A percentile compares a stretch with the other conserved stretches of the same genome.
phyloP scores from a whole-genome alignment of 148 eudicot species.

The Amaranthus palmeri region DNA sequence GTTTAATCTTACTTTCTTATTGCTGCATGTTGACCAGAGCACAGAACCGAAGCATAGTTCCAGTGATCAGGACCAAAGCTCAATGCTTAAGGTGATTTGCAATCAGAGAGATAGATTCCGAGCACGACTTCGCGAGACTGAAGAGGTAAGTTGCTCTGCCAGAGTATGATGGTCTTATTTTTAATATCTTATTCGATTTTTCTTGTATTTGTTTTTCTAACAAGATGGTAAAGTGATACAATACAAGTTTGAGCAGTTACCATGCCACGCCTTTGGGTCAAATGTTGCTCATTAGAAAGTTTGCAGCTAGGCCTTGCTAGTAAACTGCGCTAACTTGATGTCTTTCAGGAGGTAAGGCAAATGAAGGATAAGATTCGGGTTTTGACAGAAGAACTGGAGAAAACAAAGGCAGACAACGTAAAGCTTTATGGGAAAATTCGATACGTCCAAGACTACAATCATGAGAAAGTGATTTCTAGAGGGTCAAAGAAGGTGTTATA shows the following conservation, averaged over 20 bases:
- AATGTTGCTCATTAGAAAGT: background rate
- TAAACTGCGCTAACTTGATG: background rate
- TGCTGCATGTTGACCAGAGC: constrained; percentile 41
- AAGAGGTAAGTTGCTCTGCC: constrained; percentile 55
- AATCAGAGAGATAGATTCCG: constrained; percentile 96
- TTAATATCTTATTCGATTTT: background rate
- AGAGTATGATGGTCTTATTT: background rate
- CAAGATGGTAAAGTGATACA: background rate
- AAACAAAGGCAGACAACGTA: constrained; percentile 91
- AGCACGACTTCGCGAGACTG: constrained; percentile 84
- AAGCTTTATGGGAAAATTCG: constrained; percentile 99
- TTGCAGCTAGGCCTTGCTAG: background rate
- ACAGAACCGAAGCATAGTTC: constrained; percentile 71
- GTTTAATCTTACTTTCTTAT: constrained; percentile 2
- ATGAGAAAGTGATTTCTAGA: constrained; percentile 90
- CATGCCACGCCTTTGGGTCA: background rate
- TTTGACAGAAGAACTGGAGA: constrained; percentile 78
- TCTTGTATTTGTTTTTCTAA: background rate
- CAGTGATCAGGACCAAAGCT: constrained; percentile 84
- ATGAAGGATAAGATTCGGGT: constrained; percentile 78
- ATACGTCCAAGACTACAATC: constrained; percentile 94
- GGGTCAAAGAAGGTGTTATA: constrained; percentile 80
- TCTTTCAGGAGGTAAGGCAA: constrained; percentile 74
- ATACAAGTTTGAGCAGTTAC: background rate
- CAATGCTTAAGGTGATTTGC: constrained; percentile 99